Conservation (phyloP, 371 early-diverging fungal species). For the Catenaria anguillulae region DNA sequence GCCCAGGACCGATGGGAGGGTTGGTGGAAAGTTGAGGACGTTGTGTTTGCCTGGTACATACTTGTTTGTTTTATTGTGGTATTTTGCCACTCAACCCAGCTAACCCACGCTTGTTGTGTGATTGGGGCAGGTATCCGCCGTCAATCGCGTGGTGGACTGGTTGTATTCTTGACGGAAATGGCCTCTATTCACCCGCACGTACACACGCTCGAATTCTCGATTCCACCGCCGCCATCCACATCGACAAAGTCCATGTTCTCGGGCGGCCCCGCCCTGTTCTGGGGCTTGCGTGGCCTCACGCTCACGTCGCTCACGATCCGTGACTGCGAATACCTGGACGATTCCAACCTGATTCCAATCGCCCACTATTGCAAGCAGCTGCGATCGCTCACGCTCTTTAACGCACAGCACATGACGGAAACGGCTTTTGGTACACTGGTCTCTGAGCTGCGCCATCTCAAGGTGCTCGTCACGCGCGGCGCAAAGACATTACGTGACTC, state of each 20-base stretch:
- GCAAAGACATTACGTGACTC: background rate
- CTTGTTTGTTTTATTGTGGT: background rate
- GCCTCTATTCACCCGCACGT: background rate
- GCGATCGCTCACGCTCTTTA: background rate
- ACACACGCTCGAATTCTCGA: background rate
- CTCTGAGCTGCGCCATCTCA: background rate
- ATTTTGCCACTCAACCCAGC: background rate
- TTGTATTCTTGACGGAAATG: background rate
- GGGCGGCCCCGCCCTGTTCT: background rate
- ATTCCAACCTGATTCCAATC: background rate
- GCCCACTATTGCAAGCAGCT: background rate
- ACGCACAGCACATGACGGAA: background rate
- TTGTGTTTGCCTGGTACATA: background rate
- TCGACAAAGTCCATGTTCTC: background rate
- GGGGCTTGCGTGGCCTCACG: background rate
- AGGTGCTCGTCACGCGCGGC: background rate
- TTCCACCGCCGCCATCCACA: background rate
- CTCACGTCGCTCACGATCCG: constrained; percentile 6
- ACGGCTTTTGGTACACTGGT: background rate
- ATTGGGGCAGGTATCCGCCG: background rate
- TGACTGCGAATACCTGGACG: constrained; percentile 4
- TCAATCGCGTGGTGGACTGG: background rate
- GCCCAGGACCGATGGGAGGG: background rate
- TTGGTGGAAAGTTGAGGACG: background rate
- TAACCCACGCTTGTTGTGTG: background rate